Conservation (phyloP, 345 rosid genomes). For the Salix suchowensis region DNA sequence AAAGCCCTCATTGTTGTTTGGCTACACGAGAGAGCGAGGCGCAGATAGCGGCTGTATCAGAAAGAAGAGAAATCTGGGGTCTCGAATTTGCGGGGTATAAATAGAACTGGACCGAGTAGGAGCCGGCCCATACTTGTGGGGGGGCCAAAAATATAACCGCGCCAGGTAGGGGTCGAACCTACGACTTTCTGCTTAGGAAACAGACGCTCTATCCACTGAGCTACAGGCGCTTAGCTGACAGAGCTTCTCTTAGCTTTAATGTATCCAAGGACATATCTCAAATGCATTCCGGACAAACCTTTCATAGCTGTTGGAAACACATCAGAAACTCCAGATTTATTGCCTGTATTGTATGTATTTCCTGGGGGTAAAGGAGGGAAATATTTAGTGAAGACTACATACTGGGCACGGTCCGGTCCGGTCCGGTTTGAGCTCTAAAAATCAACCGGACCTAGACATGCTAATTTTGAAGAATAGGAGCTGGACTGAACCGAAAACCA, state of each 20-base stretch:
- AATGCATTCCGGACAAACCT: slow-evolving; percentile 59
- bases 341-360: slow-evolving; percentile 34
- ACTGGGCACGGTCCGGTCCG: too few relatives aligned
- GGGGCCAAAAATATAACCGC: neutral
- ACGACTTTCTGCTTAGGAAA: slow-evolving; percentile 98
- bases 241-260: slow-evolving; percentile 38
- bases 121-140: neutral
- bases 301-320: slow-evolving; percentile 60
- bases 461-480: too few relatives aligned
- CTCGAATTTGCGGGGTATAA: neutral
- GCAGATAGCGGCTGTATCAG: neutral
- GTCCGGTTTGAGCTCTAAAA: too few relatives aligned
- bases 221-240: slow-evolving; percentile 67
- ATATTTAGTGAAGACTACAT: too few relatives aligned
- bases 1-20: slow-evolving; percentile 52
- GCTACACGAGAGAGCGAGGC: neutral
- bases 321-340: slow-evolving; percentile 33
- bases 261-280: slow-evolving; percentile 34
- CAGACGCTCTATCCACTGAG: slow-evolving; percentile 99
- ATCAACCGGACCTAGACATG: too few relatives aligned
- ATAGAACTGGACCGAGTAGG: neutral
- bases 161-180: slow-evolving; percentile 83
- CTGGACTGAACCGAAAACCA: too few relatives aligned
- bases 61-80: too few relatives aligned
- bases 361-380: too few relatives aligned